Base-by-base conservation (phyloP, 495 filamentous ascomycete species). In the Talaromyces wortmannii region DNA sequence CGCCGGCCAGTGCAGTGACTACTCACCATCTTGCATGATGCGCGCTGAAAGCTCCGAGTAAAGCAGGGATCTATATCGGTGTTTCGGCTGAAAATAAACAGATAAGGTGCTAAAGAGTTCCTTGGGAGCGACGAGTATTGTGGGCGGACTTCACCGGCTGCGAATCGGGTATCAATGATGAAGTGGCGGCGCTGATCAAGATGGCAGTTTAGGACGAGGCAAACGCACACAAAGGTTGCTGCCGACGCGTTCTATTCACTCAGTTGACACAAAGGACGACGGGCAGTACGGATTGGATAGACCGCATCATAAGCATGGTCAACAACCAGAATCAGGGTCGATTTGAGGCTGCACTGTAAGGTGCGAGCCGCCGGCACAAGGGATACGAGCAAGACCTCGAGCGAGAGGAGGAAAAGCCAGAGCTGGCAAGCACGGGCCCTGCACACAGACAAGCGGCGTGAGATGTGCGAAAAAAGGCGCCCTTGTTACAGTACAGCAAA, bases 11-110 rank as follows among this genome's bases (percentile, higher is more conserved):
- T 31, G 31, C 3, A 8, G 23, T 31, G 12, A 40, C 48, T 18
- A 48, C 55, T 56, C 40, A 56, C 55, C 55, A 56, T 56, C 32
- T 51, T 56, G 55, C 55, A 56, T 56, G 31, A 50, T 56, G 48
- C 4, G 36, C 42, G 52, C 40, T 33, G 10, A 17, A 17, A 13
- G 17, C n/a, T 17, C 30, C 8, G 32, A 51, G 49, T 8, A 51
- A 36, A 6, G 23, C 11, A 17, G n/a, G 44, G 42, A 12, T 50
- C n/a, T 17, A 52, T 12, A 40, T 40, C 36, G 36, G 36, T 8
- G 5, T 40, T 40, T 23, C 23, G 36, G 13, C 13, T 40, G 13
- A 40, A 36, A 12, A 40, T 10, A 40, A 40, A 40, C 13, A 40
- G 36, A 40, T 13, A 10, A 40, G 36, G 5, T 40, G 2, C 36